Evolutionary conservation across 768 basidiomycete genomes (phyloP).

Genomic region (Mycena albidolilacea): DNA sequence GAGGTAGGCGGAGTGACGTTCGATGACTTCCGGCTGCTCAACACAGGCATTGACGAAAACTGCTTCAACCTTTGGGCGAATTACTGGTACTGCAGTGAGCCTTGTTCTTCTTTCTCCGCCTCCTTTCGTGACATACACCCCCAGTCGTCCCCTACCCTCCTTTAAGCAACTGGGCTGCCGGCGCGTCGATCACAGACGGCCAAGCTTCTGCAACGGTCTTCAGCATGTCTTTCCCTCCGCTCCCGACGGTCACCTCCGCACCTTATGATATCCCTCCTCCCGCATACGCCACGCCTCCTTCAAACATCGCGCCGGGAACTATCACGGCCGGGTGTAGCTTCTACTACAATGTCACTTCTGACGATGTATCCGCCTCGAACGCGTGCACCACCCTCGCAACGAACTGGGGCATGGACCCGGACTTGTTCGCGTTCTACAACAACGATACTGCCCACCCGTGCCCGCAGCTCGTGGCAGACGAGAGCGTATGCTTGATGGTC

Average conservation of each 20-base stretch:
- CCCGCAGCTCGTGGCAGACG: neutral
- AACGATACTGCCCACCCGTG: neutral
- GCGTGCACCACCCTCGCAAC: neutral
- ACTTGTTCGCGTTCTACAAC: slow-evolving; percentile 11
- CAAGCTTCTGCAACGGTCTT: neutral
- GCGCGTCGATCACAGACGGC: neutral
- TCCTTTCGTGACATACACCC: neutral
- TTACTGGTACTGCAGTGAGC: neutral
- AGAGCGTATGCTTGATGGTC: neutral
- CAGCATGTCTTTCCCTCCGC: neutral
- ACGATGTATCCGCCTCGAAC: neutral
- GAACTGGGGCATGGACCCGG: slow-evolving; percentile 9
- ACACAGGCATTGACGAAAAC: neutral
- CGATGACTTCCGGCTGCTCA: neutral
- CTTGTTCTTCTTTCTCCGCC: neutral
- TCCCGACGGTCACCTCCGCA: neutral
- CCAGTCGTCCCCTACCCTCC: slow-evolving; percentile 12
- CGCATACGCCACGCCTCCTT: neutral
- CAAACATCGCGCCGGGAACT: slow-evolving; percentile 10
- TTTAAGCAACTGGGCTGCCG: slow-evolving; percentile 3
- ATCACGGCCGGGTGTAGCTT: neutral
- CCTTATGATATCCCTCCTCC: neutral
- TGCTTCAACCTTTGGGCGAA: slow-evolving; percentile 3
- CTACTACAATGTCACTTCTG: slow-evolving; percentile 3
- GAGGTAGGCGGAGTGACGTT: slow-evolving; percentile 10